Conservation (phyloP, 192 early-diverging fungal species). For the Umbelopsis ramanniana region DNA sequence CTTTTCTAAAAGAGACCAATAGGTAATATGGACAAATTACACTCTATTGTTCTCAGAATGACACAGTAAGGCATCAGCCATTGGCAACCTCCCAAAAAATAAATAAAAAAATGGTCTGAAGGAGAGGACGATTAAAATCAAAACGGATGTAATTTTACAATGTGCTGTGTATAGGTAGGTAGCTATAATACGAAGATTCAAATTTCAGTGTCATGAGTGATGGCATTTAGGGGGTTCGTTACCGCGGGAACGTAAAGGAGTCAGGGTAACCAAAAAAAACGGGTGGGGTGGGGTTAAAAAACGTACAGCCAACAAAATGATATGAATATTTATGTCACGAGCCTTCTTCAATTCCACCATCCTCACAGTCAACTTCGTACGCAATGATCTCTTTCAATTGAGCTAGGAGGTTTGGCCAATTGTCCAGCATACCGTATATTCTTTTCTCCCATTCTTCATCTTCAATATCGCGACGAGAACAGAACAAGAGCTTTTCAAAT, state of each 20-base stretch:
- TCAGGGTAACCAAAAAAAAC: background rate
- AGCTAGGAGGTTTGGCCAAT: conserved; percentile 30
- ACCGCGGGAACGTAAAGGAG: background rate
- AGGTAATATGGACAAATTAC: background rate
- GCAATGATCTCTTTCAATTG: conserved; percentile 49
- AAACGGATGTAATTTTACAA: conserved; percentile 12
- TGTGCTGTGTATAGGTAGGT: conserved; percentile 2
- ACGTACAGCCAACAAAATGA: background rate
- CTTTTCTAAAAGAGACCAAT: too few relatives aligned
- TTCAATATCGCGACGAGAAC: conserved; percentile 13
- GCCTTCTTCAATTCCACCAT: conserved; percentile 8
- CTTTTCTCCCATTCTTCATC: conserved; percentile 43
- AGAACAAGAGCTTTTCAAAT: conserved; percentile 29
- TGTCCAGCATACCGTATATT: conserved; percentile 30
- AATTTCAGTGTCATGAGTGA: background rate
- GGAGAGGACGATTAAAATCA: background rate
- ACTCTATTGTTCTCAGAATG: background rate
- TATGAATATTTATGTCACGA: conserved; percentile 4
- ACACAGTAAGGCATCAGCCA: too few relatives aligned
- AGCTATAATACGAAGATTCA: background rate
- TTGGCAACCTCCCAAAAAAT: too few relatives aligned
- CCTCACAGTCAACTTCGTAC: conserved; percentile 40
- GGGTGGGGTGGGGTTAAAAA: background rate
- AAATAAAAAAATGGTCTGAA: background rate
- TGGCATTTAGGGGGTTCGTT: too few relatives aligned